Percentiles rank a stretch among this genome's conserved stretches.
These are phyloP conservation scores for Naganishia vishniacii DNA, from an alignment of 768 basidiomycete species.

Conservation along the genomic window DNA sequence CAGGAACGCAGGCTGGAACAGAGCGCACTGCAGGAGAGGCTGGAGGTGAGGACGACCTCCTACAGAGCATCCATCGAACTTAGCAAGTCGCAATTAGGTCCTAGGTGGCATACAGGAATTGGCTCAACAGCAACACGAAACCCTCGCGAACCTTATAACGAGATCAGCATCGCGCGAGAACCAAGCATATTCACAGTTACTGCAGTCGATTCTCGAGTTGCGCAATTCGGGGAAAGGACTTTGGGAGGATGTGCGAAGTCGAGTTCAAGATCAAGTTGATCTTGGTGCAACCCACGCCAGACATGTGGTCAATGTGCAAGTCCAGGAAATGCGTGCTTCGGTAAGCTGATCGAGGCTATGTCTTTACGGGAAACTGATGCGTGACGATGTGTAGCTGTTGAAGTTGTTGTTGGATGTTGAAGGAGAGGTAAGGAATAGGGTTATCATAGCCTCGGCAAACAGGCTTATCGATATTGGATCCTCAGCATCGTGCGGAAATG, in stretches of 20 bases:
- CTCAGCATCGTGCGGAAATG: not conserved
- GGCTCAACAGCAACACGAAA: not conserved
- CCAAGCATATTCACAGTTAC: not conserved
- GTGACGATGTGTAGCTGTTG: not conserved
- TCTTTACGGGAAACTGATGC: not conserved
- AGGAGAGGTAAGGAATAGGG: not conserved
- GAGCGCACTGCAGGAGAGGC: not conserved
- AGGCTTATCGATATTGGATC: too few relatives aligned
- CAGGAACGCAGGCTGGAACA: not conserved
- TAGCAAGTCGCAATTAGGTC: not conserved
- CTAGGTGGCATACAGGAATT: not conserved
- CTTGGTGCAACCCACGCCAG: not conserved
- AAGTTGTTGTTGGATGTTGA: not conserved
- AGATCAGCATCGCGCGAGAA: not conserved
- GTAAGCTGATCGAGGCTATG: not conserved
- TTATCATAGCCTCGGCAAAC: not conserved
- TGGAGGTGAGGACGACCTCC: not conserved
- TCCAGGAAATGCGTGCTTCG: not conserved
- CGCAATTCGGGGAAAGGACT: slow-evolving; percentile 1
- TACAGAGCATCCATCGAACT: too few relatives aligned
- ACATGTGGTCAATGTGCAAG: not conserved
- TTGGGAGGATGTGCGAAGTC: slow-evolving; percentile 1
- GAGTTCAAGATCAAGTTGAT: not conserved
- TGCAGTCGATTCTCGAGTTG: not conserved
- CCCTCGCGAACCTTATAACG: not conserved